Evolutionary conservation across 345 rosid genomes (phyloP), one percentile per base, ranked within the genome.

Genomic region (Eutrema yunnanense): DNA sequence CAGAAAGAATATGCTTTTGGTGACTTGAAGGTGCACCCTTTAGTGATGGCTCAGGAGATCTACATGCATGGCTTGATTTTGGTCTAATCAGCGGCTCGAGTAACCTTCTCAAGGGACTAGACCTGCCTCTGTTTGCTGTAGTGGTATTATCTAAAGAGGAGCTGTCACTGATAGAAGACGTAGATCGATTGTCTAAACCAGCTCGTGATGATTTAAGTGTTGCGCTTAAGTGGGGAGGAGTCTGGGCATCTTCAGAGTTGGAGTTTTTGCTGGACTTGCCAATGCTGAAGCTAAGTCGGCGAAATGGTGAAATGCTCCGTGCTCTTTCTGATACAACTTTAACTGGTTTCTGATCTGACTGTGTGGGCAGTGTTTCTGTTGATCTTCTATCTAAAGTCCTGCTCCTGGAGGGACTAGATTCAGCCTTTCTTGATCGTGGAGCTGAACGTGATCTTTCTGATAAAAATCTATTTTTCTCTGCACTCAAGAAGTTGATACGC

Each of bases 91-190:
- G 73, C 22, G 96, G 95, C 55, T 89, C 96, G 57, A 94, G 75
- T 56, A 94, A 75, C 83, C 96, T 89, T 80, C 95, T 88, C 80
- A 94, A 81, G 42, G 98, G 98, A 82, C 97, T 94, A 57, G 96
- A 87, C 80, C 90, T 86, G 78, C 92, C 84, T 84, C 84, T 82
- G 75, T 81, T 81, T 41, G 78, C 64, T 75, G 80, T 74, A 76
- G 59, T 74, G 63, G 78, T 78, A 65, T 50, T 75, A 70, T 83
- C 90, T 26, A 64, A 19, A 38, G 63, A 51, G 16, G 83, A 73
- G 50, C 49, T 58, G 9, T 84, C 84, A 11, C 47, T 75, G 61
- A 60, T n/a, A 69, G 84, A 74, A 77, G 84, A 81, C 63, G 81
- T 67, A 44, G 80, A 78, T 11, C 68, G 69, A 52, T 79, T 76